phyloP scores from a whole-genome alignment of 345 rosid genomes.

The Eucalyptus pauciflora region DNA sequence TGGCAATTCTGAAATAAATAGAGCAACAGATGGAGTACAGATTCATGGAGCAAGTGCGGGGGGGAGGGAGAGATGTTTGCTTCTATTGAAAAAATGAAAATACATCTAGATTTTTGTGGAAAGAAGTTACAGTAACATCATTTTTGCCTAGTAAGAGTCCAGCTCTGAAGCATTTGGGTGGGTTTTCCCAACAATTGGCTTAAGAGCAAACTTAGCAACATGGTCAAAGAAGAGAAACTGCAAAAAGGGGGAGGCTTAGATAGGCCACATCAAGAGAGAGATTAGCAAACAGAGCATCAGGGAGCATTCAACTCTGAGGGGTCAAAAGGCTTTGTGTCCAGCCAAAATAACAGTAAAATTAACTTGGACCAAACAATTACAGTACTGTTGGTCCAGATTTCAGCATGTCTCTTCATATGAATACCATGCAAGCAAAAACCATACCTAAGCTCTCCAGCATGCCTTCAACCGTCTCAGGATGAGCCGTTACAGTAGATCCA shows the following conservation, averaged over 20 bases:
- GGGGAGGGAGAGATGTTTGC: background rate
- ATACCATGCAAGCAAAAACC: background rate
- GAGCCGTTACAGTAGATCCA: slow-evolving; percentile 38
- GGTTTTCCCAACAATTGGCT: background rate
- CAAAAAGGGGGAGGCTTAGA: background rate
- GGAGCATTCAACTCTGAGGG: background rate
- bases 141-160: background rate
- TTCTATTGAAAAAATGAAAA: background rate
- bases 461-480: slow-evolving; percentile 72
- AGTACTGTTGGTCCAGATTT: background rate
- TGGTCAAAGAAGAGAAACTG: background rate
- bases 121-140: background rate
- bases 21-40: background rate
- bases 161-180: background rate
- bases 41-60: background rate
- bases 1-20: background rate
- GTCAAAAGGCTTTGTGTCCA: background rate
- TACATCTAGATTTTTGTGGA: background rate
- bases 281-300: background rate
- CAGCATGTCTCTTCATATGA: background rate
- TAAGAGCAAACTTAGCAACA: background rate
- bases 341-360: background rate
- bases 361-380: background rate
- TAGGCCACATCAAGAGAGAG: background rate
- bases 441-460: slow-evolving; percentile 90